Conservation (phyloP, 139 green algal genomes). For the Picochlorum sp. region DNA sequence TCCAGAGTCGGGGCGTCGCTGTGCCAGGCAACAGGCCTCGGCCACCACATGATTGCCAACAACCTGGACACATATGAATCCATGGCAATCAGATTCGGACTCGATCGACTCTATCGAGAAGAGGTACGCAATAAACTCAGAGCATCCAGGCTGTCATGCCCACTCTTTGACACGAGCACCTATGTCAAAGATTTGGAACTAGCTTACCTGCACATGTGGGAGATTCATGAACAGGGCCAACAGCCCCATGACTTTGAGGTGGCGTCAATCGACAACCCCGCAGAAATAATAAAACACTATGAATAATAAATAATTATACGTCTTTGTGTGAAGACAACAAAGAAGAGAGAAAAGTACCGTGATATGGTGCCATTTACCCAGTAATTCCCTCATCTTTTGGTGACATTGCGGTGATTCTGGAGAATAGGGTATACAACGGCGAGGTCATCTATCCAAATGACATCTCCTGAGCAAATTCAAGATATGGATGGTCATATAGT, state of each 20-base stretch:
- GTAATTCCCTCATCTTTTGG: no score
- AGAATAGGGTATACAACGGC: no score
- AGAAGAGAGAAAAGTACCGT: no score
- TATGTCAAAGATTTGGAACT: slow-evolving; percentile 75
- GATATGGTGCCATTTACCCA: no score
- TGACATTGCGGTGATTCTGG: no score
- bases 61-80: slow-evolving; percentile 63
- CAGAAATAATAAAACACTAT: neutral
- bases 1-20: slow-evolving; percentile 72
- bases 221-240: slow-evolving; percentile 57
- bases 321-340: no score
- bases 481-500: no score
- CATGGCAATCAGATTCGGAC: slow-evolving; percentile 55
- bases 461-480: no score
- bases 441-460: no score
- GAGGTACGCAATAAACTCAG: slow-evolving; percentile 47
- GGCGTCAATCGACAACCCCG: neutral
- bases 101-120: slow-evolving; percentile 40
- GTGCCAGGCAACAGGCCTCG: slow-evolving; percentile 60
- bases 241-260: slow-evolving; percentile 54
- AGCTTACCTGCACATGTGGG: slow-evolving; percentile 71
- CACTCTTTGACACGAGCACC: slow-evolving; percentile 72
- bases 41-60: slow-evolving; percentile 61
- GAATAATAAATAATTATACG: neutral
- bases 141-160: slow-evolving; percentile 41